phyloP scores from a whole-genome alignment of 371 early-diverging fungal species.

The Circinella minor region DNA sequence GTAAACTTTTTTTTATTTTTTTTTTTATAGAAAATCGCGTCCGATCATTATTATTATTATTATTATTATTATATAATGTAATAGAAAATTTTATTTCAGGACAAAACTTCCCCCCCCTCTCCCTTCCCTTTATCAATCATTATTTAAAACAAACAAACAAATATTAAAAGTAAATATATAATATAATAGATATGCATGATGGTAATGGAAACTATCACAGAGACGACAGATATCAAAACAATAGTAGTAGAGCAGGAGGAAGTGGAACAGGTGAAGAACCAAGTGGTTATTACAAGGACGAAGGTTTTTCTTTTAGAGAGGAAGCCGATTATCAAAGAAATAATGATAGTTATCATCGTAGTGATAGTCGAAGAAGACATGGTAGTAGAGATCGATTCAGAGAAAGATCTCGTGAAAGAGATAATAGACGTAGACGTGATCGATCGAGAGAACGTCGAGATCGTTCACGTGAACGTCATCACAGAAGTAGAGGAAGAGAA shows the following conservation, averaged over 20 bases:
- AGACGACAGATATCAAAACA: conserved; percentile 15
- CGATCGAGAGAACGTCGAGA: conserved; percentile 39
- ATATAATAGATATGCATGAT: conserved; percentile 9
- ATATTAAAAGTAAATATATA: neutral
- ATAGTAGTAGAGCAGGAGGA: no score
- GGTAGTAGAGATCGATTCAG: conserved; percentile 54
- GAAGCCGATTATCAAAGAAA: conserved; percentile 14
- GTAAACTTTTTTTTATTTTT: neutral
- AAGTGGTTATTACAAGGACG: conserved; percentile 19
- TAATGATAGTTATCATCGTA: conserved; percentile 34
- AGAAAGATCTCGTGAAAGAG: conserved; percentile 40
- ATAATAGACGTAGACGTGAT: conserved; percentile 41
- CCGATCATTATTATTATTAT: no score
- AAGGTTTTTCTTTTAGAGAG: conserved; percentile 13
- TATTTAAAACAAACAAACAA: neutral
- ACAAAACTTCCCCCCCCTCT: no score
- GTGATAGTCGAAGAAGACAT: conserved; percentile 40
- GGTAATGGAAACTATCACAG: conserved; percentile 18
- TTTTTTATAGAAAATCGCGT: no score
- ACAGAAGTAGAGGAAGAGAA: conserved; percentile 31
- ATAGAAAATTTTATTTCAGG: neutral
- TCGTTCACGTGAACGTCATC: conserved; percentile 18
- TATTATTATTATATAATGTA: neutral
- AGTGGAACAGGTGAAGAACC: conserved; percentile 3
- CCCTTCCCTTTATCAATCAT: neutral